Percentiles rank a stretch among this genome's conserved stretches.
phyloP scores from a whole-genome alignment of 1,284 basidiomycete species.

The Malassezia slooffiae region DNA sequence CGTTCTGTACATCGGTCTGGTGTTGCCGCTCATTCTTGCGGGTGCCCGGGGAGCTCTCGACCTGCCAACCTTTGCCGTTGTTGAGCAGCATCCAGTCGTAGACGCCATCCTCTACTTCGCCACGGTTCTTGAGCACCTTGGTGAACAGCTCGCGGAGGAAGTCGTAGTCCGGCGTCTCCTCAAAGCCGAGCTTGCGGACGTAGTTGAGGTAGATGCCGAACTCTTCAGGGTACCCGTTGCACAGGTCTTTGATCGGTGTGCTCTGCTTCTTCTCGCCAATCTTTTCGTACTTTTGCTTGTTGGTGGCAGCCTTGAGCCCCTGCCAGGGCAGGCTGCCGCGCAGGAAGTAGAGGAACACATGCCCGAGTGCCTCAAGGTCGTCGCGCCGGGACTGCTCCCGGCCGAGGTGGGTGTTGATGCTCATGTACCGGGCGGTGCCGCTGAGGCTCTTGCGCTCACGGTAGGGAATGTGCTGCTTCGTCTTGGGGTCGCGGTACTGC shows the following conservation, averaged over 20 bases:
- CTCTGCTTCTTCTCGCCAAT: conserved; percentile 98
- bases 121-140: conserved; percentile 78
- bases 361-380: conserved; percentile 84
- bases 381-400: conserved; percentile 88
- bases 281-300: conserved; percentile 98
- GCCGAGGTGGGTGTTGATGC: conserved; percentile 90
- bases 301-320: conserved; percentile 87
- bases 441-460: conserved; percentile 84
- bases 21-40: too few species aligned
- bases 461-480: conserved; percentile 92
- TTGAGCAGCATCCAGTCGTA: conserved; percentile 86
- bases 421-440: conserved; percentile 87
- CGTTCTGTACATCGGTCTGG: too few species aligned
- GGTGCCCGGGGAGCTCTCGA: too few species aligned
- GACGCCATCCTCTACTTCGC: conserved; percentile 73
- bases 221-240: conserved; percentile 86
- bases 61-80: conserved; percentile 89
- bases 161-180: conserved; percentile 91
- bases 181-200: conserved; percentile 74
- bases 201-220: conserved; percentile 80
- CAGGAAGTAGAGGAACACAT: conserved; percentile 96
- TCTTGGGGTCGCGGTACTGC: conserved; percentile 92
- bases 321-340: conserved; percentile 87
- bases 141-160: conserved; percentile 82
- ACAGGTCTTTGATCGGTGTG: conserved; percentile 84